Conservation (phyloP, 192 early-diverging fungal species). For the Coemansia aciculifera region DNA sequence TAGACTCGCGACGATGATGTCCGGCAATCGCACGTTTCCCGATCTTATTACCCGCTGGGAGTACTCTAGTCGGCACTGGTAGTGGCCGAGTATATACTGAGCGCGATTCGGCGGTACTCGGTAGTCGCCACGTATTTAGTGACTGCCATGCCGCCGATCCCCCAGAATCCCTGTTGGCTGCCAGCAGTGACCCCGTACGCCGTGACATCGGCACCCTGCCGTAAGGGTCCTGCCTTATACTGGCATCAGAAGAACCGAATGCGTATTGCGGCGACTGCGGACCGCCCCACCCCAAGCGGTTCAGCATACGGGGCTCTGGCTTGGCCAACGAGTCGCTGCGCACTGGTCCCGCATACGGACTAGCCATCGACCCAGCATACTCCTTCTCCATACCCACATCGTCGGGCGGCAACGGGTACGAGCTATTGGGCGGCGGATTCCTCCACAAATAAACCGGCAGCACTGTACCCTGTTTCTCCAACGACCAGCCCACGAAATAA, state of each 20-base stretch:
- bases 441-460: slow-evolving; percentile 47
- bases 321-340: background rate
- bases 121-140: background rate
- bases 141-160: background rate
- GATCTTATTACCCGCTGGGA: background rate
- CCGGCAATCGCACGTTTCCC: background rate
- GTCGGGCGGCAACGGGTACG: slow-evolving; percentile 42
- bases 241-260: background rate
- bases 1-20: slow-evolving; percentile 29
- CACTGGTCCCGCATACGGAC: background rate
- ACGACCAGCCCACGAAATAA: slow-evolving; percentile 41
- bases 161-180: background rate
- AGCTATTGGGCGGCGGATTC: slow-evolving; percentile 47
- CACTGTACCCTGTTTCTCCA: slow-evolving; percentile 41
- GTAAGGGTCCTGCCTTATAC: background rate
- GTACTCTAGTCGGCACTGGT: background rate
- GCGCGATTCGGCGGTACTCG: background rate
- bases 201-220: background rate
- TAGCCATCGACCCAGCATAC: background rate
- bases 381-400: background rate
- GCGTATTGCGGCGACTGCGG: slow-evolving; percentile 3
- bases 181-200: slow-evolving; percentile 6
- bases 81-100: background rate
- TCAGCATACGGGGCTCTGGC: slow-evolving; percentile 1
- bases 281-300: background rate